Base-by-base conservation (phyloP, 2,329 filamentous ascomycete genomes). In the Orbilia quercus region DNA sequence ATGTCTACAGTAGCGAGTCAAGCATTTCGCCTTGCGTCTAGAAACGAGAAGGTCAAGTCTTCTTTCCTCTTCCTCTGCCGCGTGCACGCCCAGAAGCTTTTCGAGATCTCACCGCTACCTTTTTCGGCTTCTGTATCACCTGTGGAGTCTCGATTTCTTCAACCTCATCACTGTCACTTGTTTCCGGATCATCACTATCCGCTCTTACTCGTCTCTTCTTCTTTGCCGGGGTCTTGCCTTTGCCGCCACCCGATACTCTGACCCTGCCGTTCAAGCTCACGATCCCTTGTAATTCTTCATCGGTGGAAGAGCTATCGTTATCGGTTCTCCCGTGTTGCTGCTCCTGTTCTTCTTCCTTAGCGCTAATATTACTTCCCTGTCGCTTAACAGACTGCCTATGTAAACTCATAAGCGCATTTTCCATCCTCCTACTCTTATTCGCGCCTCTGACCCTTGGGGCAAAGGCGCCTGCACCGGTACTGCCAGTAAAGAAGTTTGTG, bases 401-500 rank as follows among this genome's bases (percentile, higher is more conserved):
- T 63, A 96, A 82, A 79, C 84, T 87, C 66, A 85, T 86, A 63
- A 95, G 87, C 0, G 91, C 91, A 62, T 87, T 89, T 47, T 87
- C 88, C 90, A 96, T 90, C 67, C 90, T 85, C 80, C 91, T 90
- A 78, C 89, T 93, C 38, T 86, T 87, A 70, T 86, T 86, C 11
- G 82, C 84, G 23, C 82, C 81, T 64, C 83, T 86, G 75, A 89
- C 88, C 64, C 90, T 85, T 0, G 91, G 91, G 22, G 84, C 90
- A 82, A 91, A 93, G 0, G 85, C 86, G 0, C 91, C 90, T 0
- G 85, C 85, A 0, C 91, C 91, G 0, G 92, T 88, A 2, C 83
- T 82, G 0, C 94, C 94, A 11, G 88, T 87, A 80, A 98, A 97
- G 80, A 89, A 99, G 22, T 89, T 85, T n/a, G 95, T 99, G 76